Conservation (phyloP, 2,329 filamentous ascomycete species). For the Ascochyta rabiei region DNA sequence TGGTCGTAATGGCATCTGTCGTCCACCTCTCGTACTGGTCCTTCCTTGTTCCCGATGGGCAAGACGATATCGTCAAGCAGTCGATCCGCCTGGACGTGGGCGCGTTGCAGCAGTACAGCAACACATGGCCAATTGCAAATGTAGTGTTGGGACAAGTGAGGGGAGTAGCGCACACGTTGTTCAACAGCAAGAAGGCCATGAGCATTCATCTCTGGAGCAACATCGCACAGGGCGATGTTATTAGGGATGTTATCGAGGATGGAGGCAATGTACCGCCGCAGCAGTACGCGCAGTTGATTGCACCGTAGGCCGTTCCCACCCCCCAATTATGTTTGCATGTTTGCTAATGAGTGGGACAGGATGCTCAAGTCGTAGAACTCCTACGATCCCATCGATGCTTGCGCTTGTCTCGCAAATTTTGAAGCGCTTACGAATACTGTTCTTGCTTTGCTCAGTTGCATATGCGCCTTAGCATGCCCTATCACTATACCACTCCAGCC, state of each 20-base stretch:
- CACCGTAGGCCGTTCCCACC: constrained; percentile 38
- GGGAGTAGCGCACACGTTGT: constrained; percentile 78
- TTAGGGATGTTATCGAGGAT: constrained; percentile 43
- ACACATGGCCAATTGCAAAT: constrained; percentile 74
- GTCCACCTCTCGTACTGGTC: constrained; percentile 72
- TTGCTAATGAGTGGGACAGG: constrained; percentile 14
- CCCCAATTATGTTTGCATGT: not conserved
- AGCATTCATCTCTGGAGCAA: constrained; percentile 48
- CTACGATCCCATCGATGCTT: not conserved
- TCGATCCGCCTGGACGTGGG: constrained; percentile 80
- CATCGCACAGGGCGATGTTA: constrained; percentile 43
- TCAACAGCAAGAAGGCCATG: constrained; percentile 51
- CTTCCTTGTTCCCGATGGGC: constrained; percentile 54
- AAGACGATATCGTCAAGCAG: constrained; percentile 72
- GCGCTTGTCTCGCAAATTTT: not conserved
- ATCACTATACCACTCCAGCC: constrained; percentile 9
- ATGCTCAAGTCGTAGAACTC: constrained; percentile 40
- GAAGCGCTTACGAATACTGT: not conserved
- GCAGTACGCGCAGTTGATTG: constrained; percentile 44
- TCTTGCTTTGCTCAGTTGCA: constrained; percentile 4
- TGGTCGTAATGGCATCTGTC: constrained; percentile 49
- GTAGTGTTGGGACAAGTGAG: constrained; percentile 75
- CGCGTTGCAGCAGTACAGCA: constrained; percentile 70
- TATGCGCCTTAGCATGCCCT: constrained; percentile 3
- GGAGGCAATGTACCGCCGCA: constrained; percentile 40